phyloP scores from a whole-genome alignment of 768 basidiomycete species.

The Lactarius deliciosus region DNA sequence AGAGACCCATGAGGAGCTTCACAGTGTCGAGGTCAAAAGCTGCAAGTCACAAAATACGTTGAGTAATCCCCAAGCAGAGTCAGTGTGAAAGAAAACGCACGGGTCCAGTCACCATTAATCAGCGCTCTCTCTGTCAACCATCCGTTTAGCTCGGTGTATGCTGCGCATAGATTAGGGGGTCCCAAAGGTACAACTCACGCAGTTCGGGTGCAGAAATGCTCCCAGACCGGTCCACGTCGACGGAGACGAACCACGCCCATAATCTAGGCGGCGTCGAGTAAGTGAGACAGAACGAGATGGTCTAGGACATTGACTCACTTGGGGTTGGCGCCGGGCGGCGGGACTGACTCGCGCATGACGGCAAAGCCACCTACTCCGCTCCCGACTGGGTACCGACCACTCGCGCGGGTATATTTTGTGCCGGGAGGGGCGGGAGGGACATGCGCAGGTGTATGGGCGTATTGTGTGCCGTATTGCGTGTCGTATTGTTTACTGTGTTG shows the following conservation, averaged over 20 bases:
- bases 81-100: constrained; percentile 44
- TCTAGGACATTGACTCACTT: constrained; percentile 48
- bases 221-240: constrained; percentile 72
- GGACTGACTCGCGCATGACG: constrained; percentile 36
- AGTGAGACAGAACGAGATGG: not conserved
- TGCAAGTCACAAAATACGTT: constrained; percentile 31
- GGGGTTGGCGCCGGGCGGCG: constrained; percentile 70
- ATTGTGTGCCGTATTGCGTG: not conserved
- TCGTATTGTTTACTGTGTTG: not conserved
- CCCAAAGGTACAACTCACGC: constrained; percentile 40
- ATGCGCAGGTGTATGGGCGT: not conserved
- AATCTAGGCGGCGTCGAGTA: constrained; percentile 43
- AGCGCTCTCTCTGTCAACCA: constrained; percentile 44
- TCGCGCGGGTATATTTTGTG: not conserved
- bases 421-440: not conserved
- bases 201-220: constrained; percentile 65
- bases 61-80: not conserved
- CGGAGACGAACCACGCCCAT: constrained; percentile 69
- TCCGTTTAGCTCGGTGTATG: constrained; percentile 29
- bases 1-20: constrained; percentile 78
- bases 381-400: constrained; percentile 17
- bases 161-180: not conserved
- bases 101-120: constrained; percentile 70
- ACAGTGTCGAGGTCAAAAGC: constrained; percentile 89
- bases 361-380: constrained; percentile 40